Evolutionary conservation across 768 basidiomycete genomes (phyloP).

Genomic region (Psilocybe cyanescens): DNA sequence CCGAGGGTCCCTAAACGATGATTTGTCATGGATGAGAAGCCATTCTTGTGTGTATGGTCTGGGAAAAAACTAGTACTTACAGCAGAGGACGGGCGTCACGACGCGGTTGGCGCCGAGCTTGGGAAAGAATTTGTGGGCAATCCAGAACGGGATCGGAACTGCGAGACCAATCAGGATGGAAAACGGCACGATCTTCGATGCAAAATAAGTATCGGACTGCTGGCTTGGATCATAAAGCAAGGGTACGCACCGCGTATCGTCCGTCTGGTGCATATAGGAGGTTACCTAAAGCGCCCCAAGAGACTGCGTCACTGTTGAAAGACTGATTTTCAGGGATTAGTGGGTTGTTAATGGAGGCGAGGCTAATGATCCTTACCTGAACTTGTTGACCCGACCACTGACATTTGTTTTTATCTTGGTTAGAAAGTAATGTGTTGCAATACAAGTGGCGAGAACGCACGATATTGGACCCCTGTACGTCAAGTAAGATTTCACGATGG

Average conservation of each 20-base stretch:
- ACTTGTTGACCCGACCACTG: constrained; percentile 54
- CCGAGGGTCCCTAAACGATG: constrained; percentile 41
- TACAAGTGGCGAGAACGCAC: constrained; percentile 32
- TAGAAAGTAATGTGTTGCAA: background rate
- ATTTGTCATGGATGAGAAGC: background rate
- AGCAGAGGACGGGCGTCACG: constrained; percentile 53
- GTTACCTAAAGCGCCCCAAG: constrained; percentile 61
- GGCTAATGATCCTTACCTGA: constrained; percentile 18
- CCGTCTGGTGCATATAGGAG: constrained; percentile 48
- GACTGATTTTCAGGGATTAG: constrained; percentile 20
- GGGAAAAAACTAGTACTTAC: constrained; percentile 18
- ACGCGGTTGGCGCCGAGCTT: constrained; percentile 49
- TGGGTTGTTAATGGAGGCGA: background rate
- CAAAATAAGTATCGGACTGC: background rate
- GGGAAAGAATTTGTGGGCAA: constrained; percentile 51
- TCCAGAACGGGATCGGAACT: constrained; percentile 60
- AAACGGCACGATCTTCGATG: constrained; percentile 44
- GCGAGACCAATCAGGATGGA: constrained; percentile 52
- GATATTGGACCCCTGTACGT: constrained; percentile 56
- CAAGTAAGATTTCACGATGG: constrained; percentile 51
- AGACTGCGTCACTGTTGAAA: constrained; percentile 51
- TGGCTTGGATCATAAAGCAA: constrained; percentile 15
- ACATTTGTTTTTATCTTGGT: background rate
- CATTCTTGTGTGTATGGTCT: background rate
- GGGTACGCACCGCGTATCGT: constrained; percentile 44